These are phyloP conservation scores for Fragaria vesca DNA, from an alignment of 306 rosid genomes.

Conservation along the genomic window DNA sequence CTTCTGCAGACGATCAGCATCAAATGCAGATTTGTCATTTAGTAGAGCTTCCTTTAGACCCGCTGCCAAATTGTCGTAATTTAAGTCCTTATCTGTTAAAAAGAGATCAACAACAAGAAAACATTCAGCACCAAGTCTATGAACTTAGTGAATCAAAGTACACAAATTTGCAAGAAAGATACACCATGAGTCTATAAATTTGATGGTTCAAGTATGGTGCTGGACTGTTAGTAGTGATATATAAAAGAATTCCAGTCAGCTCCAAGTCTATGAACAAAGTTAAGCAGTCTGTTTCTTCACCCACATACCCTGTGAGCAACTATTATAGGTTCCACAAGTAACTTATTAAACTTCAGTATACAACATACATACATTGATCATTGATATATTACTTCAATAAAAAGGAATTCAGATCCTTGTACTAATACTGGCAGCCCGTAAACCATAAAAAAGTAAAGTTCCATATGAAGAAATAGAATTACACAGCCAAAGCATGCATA, in stretches of 20 bases:
- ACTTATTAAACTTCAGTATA: neutral
- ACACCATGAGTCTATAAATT: neutral
- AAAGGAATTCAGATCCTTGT: neutral
- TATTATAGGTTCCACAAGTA: neutral
- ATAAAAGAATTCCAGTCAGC: neutral
- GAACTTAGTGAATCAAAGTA: neutral
- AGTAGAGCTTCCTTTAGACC: conserved; percentile 75
- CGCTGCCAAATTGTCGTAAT: conserved; percentile 74
- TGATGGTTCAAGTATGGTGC: neutral
- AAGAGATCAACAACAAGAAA: conserved; percentile 11
- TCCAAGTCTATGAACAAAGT: neutral
- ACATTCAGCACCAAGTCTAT: neutral
- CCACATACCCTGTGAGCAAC: neutral
- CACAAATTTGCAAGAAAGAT: neutral
- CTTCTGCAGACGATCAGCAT: conserved; percentile 84
- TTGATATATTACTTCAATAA: neutral
- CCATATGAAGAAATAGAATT: neutral
- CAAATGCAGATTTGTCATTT: conserved; percentile 79
- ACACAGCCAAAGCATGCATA: too few species aligned
- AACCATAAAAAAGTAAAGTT: neutral
- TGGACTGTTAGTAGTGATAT: too few species aligned
- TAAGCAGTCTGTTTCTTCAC: neutral
- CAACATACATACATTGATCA: neutral
- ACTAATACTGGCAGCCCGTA: neutral
- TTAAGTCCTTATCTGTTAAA: conserved; percentile 71